phyloP scores from a whole-genome alignment of 2,329 filamentous ascomycete species.

The Aureobasidium sp. region DNA sequence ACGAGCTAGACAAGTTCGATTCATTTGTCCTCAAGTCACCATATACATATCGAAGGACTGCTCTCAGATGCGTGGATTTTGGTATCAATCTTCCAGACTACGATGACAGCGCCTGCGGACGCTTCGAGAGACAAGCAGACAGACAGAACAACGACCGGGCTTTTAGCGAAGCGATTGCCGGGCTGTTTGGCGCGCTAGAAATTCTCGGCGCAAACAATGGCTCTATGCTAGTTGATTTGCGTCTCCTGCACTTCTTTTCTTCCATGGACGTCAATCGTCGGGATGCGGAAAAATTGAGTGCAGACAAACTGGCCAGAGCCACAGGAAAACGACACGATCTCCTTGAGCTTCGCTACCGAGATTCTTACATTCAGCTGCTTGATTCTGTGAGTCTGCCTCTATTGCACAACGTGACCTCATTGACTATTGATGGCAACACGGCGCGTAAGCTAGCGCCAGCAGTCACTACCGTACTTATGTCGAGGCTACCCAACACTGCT shows the following conservation, averaged over 20 bases:
- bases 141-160: neutral
- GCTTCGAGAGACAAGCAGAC: neutral
- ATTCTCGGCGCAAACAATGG: neutral
- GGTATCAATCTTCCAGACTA: neutral
- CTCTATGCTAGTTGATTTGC: neutral
- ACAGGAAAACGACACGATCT: neutral
- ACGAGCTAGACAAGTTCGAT: neutral
- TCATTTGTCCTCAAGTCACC: neutral
- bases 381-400: neutral
- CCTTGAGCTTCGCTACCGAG: conserved; percentile 1
- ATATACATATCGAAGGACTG: neutral
- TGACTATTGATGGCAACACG: neutral
- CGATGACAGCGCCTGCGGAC: neutral
- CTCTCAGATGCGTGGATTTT: neutral
- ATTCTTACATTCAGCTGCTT: neutral
- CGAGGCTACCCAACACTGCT: neutral
- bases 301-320: neutral
- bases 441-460: neutral
- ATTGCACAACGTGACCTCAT: neutral
- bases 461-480: neutral
- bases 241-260: neutral
- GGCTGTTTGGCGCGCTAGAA: neutral
- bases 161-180: neutral
- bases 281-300: neutral
- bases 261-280: neutral